Evolutionary conservation across 495 filamentous ascomycete species (phyloP), one percentile per base, ranked within the genome.

Genomic region (Antarctomyces pellizariae): DNA sequence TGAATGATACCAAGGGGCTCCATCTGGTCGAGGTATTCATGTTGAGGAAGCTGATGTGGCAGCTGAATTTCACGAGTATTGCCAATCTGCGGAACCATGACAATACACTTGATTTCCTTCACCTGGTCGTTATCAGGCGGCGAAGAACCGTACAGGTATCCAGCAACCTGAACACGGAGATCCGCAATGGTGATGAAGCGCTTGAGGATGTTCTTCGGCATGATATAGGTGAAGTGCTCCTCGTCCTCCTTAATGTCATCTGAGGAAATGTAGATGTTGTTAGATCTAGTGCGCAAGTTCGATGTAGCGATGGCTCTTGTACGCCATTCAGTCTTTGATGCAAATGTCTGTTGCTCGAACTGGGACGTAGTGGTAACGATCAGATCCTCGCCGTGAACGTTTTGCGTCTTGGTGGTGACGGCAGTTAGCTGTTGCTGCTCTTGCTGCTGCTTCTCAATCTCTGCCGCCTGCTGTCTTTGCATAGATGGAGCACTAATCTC

Each of bases 121-220:
- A 99, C 76, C 37, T 90, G 75, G 31, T 86, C 75, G 39, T 92
- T 92, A 49, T 95, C 89, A 8, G 74, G 69, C 2, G 86, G 83
- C 5, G 84, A 91, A 32, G 67, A 67, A 41, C 89, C 89, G 45
- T 95, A 99, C 7, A 99, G 61, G 45, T 90, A 99, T 13, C 82
- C 89, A 1, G 83, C 77, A 14, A 95, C 83, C 46, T 99, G 89
- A 25, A 91, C 78, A 13, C 89, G 80, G 17, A 99, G 67, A 59
- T 99, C 89, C 24, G 89, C 75, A 41, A 99, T 90, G 32, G 76
- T 82, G 54, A 99, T 95, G 64, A 99, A 99, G 28, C 79, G 74
- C 62, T 90, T 93, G 42, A 99, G 66, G 31, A 95, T 71, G 48
- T 99, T 99, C 62, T 95, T 95, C 0, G 89, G 89, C 82, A 99